A percentile compares a stretch with the other conserved stretches of the same genome.
Conservation (phyloP, 176 grass and related monocot genomes). For the Dendrocalamus sinicus region DNA sequence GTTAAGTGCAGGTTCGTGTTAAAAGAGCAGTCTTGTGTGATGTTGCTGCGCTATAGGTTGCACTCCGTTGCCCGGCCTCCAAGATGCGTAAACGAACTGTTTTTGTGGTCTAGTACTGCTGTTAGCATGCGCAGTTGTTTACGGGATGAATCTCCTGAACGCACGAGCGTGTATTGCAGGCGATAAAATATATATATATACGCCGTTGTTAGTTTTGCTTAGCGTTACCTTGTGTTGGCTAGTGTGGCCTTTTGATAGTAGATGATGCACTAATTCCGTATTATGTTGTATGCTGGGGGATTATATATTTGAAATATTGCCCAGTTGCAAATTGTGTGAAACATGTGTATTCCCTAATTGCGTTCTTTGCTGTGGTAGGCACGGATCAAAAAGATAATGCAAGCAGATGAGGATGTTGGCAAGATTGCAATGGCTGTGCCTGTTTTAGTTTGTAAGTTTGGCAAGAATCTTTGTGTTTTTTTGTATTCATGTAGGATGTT, state of each 20-base stretch:
- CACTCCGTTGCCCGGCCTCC: not conserved
- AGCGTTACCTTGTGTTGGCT: not conserved
- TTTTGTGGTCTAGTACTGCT: not conserved
- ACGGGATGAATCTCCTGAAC: not conserved
- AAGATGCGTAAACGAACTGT: not conserved
- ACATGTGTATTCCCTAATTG: constrained; percentile 12
- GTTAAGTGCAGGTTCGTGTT: not conserved
- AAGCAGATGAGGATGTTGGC: constrained; percentile 98
- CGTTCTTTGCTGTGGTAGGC: constrained; percentile 56
- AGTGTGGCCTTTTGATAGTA: constrained; percentile 16
- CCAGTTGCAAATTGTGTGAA: not conserved
- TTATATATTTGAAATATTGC: constrained; percentile 32
- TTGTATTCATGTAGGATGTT: not conserved
- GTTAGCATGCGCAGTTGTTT: not conserved
- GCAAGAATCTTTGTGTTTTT: constrained; percentile 18
- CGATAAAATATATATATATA: not conserved
- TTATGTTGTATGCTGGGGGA: not conserved
- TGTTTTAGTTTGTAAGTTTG: constrained; percentile 96
- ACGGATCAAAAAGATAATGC: constrained; percentile 99
- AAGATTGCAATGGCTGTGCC: constrained; percentile 97
- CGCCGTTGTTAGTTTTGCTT: constrained; percentile 21
- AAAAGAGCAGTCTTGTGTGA: not conserved
- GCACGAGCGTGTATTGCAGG: not conserved
- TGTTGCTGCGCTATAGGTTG: not conserved
- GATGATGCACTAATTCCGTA: not conserved